Evolutionary conservation across 2,329 filamentous ascomycete genomes (phyloP).

Genomic region (Cladosporium austrohemisphaericum): DNA sequence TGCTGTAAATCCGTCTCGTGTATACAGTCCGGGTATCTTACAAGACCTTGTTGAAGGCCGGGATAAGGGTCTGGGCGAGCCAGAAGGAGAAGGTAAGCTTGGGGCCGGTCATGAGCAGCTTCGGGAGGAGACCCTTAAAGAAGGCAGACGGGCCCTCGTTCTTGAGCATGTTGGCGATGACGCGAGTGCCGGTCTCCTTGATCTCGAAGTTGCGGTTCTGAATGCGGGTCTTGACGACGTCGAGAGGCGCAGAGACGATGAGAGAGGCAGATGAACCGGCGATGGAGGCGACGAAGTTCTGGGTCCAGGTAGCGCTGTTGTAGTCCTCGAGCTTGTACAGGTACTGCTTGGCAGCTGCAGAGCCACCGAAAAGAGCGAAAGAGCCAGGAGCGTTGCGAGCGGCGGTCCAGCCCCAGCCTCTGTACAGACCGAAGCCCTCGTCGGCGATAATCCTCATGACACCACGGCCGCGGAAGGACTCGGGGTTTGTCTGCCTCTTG

Average conservation of each 20-base stretch:
- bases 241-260: slow-evolving; percentile 89
- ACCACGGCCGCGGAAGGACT: slow-evolving; percentile 92
- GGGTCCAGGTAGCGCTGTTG: slow-evolving; percentile 88
- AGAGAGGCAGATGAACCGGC: slow-evolving; percentile 93
- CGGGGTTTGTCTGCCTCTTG: slow-evolving; percentile 98
- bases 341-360: slow-evolving; percentile 96
- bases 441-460: slow-evolving; percentile 85
- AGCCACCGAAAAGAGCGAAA: slow-evolving; percentile 97
- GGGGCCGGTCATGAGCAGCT: slow-evolving; percentile 97
- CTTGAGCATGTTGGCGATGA: slow-evolving; percentile 87
- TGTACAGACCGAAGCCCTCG: slow-evolving; percentile 92
- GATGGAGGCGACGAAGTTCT: slow-evolving; percentile 97
- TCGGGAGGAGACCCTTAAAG: slow-evolving; percentile 96
- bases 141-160: slow-evolving; percentile 82
- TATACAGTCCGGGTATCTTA: slow-evolving; percentile 38
- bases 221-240: slow-evolving; percentile 97
- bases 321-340: slow-evolving; percentile 86
- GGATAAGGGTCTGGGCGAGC: slow-evolving; percentile 97
- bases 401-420: slow-evolving; percentile 96
- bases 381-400: slow-evolving; percentile 95
- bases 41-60: slow-evolving; percentile 73
- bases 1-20: not conserved
- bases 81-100: slow-evolving; percentile 99
- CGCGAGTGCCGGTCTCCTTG: slow-evolving; percentile 88
- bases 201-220: slow-evolving; percentile 99